phyloP scores from a whole-genome alignment of 2,329 filamentous ascomycete species.

The Diaporthe batatas region DNA sequence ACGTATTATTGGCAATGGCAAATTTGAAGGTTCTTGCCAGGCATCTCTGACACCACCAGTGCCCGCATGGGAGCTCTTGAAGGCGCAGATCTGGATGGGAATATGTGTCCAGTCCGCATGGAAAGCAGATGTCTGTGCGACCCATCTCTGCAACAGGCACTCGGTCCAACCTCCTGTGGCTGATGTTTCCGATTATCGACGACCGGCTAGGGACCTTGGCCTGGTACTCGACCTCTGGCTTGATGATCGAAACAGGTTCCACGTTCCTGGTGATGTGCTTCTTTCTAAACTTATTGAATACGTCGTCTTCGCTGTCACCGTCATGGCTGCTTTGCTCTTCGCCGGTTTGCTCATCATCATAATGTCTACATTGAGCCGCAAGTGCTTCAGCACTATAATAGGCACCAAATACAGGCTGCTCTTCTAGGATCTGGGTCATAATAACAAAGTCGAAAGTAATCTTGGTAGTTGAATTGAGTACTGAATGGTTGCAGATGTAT shows the following conservation, averaged over 20 bases:
- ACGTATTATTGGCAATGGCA: conserved; percentile 17
- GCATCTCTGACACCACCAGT: conserved; percentile 26
- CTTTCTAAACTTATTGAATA: neutral
- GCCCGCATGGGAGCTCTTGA: conserved; percentile 24
- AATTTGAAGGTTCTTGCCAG: conserved; percentile 32
- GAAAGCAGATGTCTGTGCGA: conserved; percentile 20
- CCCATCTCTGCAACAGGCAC: neutral
- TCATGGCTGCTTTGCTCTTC: neutral
- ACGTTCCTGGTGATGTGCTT: conserved; percentile 8
- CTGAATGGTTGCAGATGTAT: neutral
- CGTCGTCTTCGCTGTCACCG: conserved; percentile 1
- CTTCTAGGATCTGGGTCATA: neutral
- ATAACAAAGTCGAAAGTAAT: rapidly evolving
- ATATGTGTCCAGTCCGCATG: conserved; percentile 3
- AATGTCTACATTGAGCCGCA: neutral
- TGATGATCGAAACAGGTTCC: conserved; percentile 9
- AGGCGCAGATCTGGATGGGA: neutral
- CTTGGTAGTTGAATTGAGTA: neutral
- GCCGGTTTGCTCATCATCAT: neutral
- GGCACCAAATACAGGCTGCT: neutral
- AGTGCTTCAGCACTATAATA: conserved; percentile 23
- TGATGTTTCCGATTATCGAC: conserved; percentile 31
- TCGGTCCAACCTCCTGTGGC: conserved; percentile 9
- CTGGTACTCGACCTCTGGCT: conserved; percentile 26
- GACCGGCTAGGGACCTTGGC: conserved; percentile 5